Conservation (phyloP, 345 rosid genomes). For the Erodium maritimum region DNA sequence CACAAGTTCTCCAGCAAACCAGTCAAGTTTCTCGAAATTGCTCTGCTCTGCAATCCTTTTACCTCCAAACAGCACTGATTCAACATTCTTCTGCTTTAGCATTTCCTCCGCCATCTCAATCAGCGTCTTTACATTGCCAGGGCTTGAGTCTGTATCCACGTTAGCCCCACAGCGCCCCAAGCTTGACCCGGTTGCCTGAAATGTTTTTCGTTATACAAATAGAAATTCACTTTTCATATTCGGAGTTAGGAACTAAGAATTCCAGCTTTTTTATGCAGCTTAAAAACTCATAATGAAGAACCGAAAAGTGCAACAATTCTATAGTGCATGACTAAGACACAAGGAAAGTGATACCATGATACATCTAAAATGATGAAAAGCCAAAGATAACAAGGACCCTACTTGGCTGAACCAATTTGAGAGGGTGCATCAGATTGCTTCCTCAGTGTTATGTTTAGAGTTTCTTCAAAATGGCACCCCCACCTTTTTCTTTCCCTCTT, state of each 20-base stretch:
- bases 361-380: not conserved
- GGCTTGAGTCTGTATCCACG: slow-evolving; percentile 59
- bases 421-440: not conserved
- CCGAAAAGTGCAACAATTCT: not conserved
- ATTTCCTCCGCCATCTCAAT: slow-evolving; percentile 65
- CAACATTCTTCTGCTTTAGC: slow-evolving; percentile 93
- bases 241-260: too few species aligned
- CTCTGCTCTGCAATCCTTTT: slow-evolving; percentile 63
- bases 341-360: not conserved
- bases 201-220: too few species aligned
- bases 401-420: not conserved
- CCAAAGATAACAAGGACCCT: not conserved
- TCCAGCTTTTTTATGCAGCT: too few species aligned
- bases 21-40: slow-evolving; percentile 78
- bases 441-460: not conserved
- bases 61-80: slow-evolving; percentile 87
- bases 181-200: slow-evolving; percentile 63
- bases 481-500: not conserved
- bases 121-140: slow-evolving; percentile 57
- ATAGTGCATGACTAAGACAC: not conserved
- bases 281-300: not conserved
- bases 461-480: not conserved
- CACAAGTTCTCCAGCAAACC: slow-evolving; percentile 84
- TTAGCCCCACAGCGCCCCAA: slow-evolving; percentile 42
- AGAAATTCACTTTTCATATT: not conserved